A percentile compares a stretch with the other conserved stretches of the same genome.
These are phyloP conservation scores for Diplodia seriata DNA, from an alignment of 2,329 filamentous ascomycete species.

Conservation along the genomic window DNA sequence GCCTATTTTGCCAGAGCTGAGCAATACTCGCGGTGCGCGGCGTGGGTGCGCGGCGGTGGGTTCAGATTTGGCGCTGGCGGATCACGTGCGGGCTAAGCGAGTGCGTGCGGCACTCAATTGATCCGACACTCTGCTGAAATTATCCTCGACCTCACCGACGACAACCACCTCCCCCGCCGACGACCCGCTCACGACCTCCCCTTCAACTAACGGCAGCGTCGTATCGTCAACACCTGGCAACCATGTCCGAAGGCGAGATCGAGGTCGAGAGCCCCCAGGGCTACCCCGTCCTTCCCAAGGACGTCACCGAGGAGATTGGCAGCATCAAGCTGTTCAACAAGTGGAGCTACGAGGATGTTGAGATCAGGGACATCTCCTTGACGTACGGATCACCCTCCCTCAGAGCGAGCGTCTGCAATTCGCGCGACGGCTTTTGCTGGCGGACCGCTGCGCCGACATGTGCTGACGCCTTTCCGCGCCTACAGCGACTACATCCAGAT, in stretches of 20 bases:
- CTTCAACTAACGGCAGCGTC: slow-evolving; percentile 25
- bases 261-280: slow-evolving; percentile 81
- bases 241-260: slow-evolving; percentile 97
- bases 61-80: background rate
- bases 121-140: slow-evolving; percentile 32
- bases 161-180: slow-evolving; percentile 32
- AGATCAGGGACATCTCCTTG: slow-evolving; percentile 99
- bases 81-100: slow-evolving; percentile 32
- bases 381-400: slow-evolving; percentile 71
- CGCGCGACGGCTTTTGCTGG: background rate
- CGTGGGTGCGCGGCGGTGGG: background rate
- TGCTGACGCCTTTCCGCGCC: slow-evolving; percentile 44
- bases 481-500: slow-evolving; percentile 99
- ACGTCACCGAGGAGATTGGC: slow-evolving; percentile 86
- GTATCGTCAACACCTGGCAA: slow-evolving; percentile 50
- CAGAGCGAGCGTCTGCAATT: background rate
- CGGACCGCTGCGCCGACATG: background rate
- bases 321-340: slow-evolving; percentile 98
- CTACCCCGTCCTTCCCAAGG: slow-evolving; percentile 89
- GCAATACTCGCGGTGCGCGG: background rate
- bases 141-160: slow-evolving; percentile 34
- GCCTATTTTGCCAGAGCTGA: background rate
- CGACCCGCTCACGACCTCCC: slow-evolving; percentile 30
- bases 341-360: slow-evolving; percentile 98
- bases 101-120: slow-evolving; percentile 31